Evolutionary conservation across 164 flowering plant genomes (phyloP), one percentile per base, ranked within the genome.

Genomic region (Pachysandra terminalis): DNA sequence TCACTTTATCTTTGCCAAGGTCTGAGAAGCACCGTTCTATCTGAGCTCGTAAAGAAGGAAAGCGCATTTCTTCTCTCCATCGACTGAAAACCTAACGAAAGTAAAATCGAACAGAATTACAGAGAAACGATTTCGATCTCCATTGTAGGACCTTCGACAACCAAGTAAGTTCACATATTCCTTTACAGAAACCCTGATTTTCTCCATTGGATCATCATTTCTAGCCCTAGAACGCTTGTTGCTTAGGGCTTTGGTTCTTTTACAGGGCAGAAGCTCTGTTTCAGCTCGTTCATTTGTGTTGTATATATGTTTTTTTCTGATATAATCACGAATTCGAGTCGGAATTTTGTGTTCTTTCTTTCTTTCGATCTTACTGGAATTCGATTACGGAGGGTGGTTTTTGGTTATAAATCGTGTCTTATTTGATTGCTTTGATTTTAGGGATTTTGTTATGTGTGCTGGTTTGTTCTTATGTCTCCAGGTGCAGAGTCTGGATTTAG

Each of bases 71-170:
- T 75, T 56, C 7, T 3, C 26, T 58, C 25, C 66, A 7, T 26
- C 12, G 63, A 17, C 78, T 61, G 67, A 75, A 80, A 77, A 81
- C 80, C 84, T 79, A 77, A 56, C 57, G 24, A 28, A 57, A 53
- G 59, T 55, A 19, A 56, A 58, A 26, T 61, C 52, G n/a, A 35
- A 49, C 25, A 52, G n/a, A 65, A 25, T 61, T 59, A 59, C 57
- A n/a, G 74, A 56, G 71, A 73, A 69, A 71, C 70, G 72, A 56
- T 52, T 62, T 71, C 61, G 71, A 78, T 71, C 75, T 72, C 60
- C 70, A 65, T 58, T 57, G 25, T 54, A 53, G 32, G 19, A 45
- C 32, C 63, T 61, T 72, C 51, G 41, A 5, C 15, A 62, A 54
- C 66, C 41, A 63, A 63, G 75, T 72, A 45, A 66, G 66, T 67